Evolutionary conservation across 192 early-diverging fungal species (phyloP), one percentile per base, ranked within the genome.

Genomic region (Paraglomus brasilianum): DNA sequence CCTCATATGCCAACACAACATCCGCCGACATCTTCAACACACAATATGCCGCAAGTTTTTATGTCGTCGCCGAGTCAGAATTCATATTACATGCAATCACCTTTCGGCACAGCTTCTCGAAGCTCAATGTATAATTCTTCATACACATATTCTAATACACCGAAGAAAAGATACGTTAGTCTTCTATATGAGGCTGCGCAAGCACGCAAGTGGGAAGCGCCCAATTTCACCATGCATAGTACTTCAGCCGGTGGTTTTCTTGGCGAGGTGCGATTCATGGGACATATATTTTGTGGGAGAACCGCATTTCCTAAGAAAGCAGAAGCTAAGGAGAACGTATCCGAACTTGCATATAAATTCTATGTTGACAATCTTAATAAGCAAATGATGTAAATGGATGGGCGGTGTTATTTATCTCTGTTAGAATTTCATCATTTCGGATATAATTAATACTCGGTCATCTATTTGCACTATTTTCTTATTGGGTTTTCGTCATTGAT

Each of bases 301-400:
- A 66, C 49, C 30, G n/a, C 44, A 17, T 66, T 47, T 51, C 8
- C 30, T 9, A 49, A 47, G 45, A 66, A 66, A 52, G 30, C 17
- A 13, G 64, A 66, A n/a, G 64, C 64, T 15, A 66, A 66, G 15
- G 64, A 66, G 36, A 50, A 66, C n/a, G 47, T 66, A 40, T 41
- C 64, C 7, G 64, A 66, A 36, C 4, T 51, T 39, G 64, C 64
- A 24, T 66, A 47, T 8, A 66, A 66, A 52, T 66, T 39, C 13
- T 66, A 41, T 52, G 48, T 24, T 11, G 48, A 39, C 8, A 40
- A 51, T 51, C 22, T 24, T 30, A 11, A 56, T 21, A 30, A 11
- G 36, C 21, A 17, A 11, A 19, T 24, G 36, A 1, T 56, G 48
- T 66, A 51, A 66, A 66, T 66, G 64, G 64, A 50, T 52, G 14